These are phyloP conservation scores for Lepidium sativum DNA, from an alignment of 345 rosid genomes.

Conservation along the genomic window DNA sequence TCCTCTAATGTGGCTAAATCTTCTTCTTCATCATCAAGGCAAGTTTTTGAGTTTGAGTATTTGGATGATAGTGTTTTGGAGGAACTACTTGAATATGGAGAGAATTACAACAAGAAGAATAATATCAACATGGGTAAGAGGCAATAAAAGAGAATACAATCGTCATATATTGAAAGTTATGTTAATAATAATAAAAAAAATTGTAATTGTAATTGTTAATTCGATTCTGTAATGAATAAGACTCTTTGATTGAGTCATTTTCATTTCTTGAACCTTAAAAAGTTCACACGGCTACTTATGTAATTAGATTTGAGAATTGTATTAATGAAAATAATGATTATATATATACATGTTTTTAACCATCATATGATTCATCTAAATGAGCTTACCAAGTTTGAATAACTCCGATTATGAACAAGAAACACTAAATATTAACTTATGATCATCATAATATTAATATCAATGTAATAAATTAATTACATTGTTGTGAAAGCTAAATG, in stretches of 20 bases:
- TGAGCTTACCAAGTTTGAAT: not conserved
- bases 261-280: not conserved
- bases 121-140: conserved; percentile 47
- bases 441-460: not conserved
- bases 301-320: conserved; percentile 12
- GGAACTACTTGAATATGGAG: conserved; percentile 48
- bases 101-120: conserved; percentile 12
- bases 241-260: not conserved
- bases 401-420: not conserved
- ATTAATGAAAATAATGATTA: not conserved
- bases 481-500: not conserved
- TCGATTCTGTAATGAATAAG: conserved; percentile 12
- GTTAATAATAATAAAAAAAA: not conserved
- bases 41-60: conserved; percentile 74
- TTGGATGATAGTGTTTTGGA: conserved; percentile 65
- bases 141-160: conserved; percentile 23
- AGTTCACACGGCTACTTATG: not conserved
- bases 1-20: conserved; percentile 18
- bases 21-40: conserved; percentile 26
- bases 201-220: conserved; percentile 5
- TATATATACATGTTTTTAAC: not conserved
- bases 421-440: not conserved
- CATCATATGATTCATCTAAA: not conserved
- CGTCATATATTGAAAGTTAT: not conserved
- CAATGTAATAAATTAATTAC: not conserved